phyloP scores from a whole-genome alignment of 2,329 filamentous ascomycete species.

The Aaosphaeria pasadenensis region DNA sequence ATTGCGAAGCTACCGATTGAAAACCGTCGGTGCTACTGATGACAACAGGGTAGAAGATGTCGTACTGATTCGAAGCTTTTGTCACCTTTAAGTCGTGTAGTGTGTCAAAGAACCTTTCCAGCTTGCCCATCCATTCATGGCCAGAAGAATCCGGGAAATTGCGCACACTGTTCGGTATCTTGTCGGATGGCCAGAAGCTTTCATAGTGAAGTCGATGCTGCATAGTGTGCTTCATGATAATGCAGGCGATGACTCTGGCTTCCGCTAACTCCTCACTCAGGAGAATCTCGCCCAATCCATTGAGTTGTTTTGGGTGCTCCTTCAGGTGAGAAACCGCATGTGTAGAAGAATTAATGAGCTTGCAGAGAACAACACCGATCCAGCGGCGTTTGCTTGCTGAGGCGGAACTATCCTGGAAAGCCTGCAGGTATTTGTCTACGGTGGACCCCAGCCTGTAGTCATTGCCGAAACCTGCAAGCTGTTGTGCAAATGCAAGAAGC shows the following conservation, averaged over 20 bases:
- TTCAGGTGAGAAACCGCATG: conserved; percentile 14
- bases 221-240: conserved; percentile 22
- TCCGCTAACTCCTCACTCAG: conserved; percentile 21
- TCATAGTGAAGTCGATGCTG: conserved; percentile 10
- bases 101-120: conserved; percentile 26
- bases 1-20: conserved; percentile 13
- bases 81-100: conserved; percentile 13
- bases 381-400: conserved; percentile 16
- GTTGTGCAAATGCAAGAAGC: conserved; percentile 5
- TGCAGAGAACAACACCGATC: conserved; percentile 27
- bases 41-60: conserved; percentile 19
- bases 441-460: conserved; percentile 7
- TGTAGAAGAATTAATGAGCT: conserved; percentile 19
- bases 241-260: conserved; percentile 27
- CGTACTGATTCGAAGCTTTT: conserved; percentile 8
- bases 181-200: conserved; percentile 25
- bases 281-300: conserved; percentile 22
- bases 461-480: too few relatives aligned
- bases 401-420: conserved; percentile 16
- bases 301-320: conserved; percentile 6
- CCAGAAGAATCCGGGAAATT: conserved; percentile 18
- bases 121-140: conserved; percentile 22
- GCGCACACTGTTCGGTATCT: conserved; percentile 15
- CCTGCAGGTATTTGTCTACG: conserved; percentile 21
- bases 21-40: conserved; percentile 19